Evolutionary conservation across 148 eudicot species (phyloP), one percentile per base, ranked within the genome.

Genomic region (Dianthus caryophyllus): DNA sequence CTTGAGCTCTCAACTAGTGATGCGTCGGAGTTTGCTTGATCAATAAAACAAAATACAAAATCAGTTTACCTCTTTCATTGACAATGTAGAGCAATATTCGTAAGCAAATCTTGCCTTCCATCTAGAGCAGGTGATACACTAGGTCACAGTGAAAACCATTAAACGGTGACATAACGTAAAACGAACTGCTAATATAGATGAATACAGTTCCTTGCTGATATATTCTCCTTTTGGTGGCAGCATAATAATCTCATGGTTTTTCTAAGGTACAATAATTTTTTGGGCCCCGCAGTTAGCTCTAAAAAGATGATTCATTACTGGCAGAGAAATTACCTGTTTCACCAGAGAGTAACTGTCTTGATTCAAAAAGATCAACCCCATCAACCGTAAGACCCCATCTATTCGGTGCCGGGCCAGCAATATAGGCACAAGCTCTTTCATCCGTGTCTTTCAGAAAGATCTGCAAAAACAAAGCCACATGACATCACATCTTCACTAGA

Each of bases 391-490:
- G 78, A 55, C 97, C 98, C 98, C 98, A 94, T 59, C 98, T 83
- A 55, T 90, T 94, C 27, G 98, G 98, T 44, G 97, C 97, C 66
- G 97, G 98, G 43, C 98, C 98, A 9, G 98, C 98, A 77, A 90
- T 90, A 71, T 90, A 94, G 29, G 98, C 98, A 78, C 98, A 90
- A 21, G 98, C 98, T 79, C 98, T 84, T 84, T 94, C 98, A 82
- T 94, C 98, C 20, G 98, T 94, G 80, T 94, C 98, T 77, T 88
- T 90, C 71, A 94, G 67, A 72, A 83, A 86, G 68, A 94, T 92
- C 98, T 94, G 81, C 22, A 51, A 29, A 62, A 0, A n/a, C 4
- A 12, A 1, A 54, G 30, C 4, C 29, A 12, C 29, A 54, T 53
- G 59, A 50, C n/a, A 14, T 47, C 51, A 7, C 14, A 15, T 4